Base-by-base conservation (phyloP, 371 early-diverging fungal genomes). In the Phascolomyces articulosus region DNA sequence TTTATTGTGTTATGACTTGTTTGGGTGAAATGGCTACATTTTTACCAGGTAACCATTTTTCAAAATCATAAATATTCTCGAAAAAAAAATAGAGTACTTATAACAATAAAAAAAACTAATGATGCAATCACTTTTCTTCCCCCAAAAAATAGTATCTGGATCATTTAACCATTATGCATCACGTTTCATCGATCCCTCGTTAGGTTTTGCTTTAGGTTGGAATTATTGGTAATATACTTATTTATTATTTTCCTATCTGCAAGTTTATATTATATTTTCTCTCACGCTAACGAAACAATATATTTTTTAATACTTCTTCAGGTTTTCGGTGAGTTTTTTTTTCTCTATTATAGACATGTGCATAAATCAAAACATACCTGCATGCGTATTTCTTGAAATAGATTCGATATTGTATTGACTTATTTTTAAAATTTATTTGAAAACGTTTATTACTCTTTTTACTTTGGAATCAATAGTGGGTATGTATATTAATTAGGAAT, bases 161-260 rank as follows among this genome's bases (percentile, higher is more conserved):
- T 88, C 93, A 1, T 94, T 96, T 82, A 92, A 91, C 63, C 87
- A 88, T 29, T 93, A 91, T 75, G 94, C 91, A n/a, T 81, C 87
- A 2, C 84, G 93, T 16, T 96, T 94, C 62, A 82, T 94, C 41
- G 95, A 94, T 66, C 91, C 91, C 9, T 85, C 93, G 6, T 77
- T 92, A 26, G 92, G 90, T 0, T 93, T 93, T 74, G 90, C 93
- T 31, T 78, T 94, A 29, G 95, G 93, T 51, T 94, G 91, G 93
- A 90, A 88, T 66, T 91, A 95, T 75, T 93, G 93, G 92, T 75
- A 77, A 48, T 53, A 27, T 56, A 18, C 40, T 29, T 34, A 13
- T 44, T 44, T 18, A 34, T 34, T 34, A 0, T 34, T 34, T 34
- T 11, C n/a, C n/a, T n/a, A n/a, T n/a, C n/a, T n/a, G n/a, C n/a